Evolutionary conservation across 164 flowering plant genomes (phyloP).

Genomic region (Platanus orientalis): DNA sequence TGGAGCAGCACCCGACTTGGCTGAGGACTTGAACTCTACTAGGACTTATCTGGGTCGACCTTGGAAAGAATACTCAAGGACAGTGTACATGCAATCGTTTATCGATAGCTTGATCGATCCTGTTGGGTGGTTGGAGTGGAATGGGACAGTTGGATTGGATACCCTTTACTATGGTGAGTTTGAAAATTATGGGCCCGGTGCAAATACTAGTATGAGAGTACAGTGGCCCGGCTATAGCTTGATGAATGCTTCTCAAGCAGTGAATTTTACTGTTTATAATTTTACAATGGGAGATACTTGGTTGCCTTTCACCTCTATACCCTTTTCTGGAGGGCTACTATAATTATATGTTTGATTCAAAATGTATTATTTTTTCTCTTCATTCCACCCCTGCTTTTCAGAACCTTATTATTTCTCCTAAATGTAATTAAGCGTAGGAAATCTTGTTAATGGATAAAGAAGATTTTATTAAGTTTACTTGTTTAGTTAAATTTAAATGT

Average conservation of each 20-base stretch:
- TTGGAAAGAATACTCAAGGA: conserved; percentile 50
- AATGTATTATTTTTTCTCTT: too few relatives aligned
- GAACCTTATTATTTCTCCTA: too few relatives aligned
- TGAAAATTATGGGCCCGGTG: conserved; percentile 42
- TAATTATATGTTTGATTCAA: too few relatives aligned
- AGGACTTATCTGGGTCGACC: conserved; percentile 38
- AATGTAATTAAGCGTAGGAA: too few relatives aligned
- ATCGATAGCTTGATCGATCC: too few relatives aligned
- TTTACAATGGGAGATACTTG: conserved; percentile 45
- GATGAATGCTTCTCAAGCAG: conserved; percentile 38
- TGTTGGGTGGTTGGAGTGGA: conserved; percentile 57
- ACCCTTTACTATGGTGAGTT: conserved; percentile 50
- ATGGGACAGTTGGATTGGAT: conserved; percentile 30
- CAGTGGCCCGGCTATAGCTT: conserved; percentile 44
- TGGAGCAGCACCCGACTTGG: conserved; percentile 27
- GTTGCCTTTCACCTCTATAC: conserved; percentile 40
- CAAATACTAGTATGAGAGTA: conserved; percentile 38
- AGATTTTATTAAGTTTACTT: too few relatives aligned
- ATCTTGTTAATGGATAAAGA: too few relatives aligned
- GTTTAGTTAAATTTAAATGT: too few relatives aligned
- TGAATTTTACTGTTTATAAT: conserved; percentile 39
- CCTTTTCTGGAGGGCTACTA: conserved; percentile 35
- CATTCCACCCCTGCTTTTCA: too few relatives aligned
- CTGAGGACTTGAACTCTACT: conserved; percentile 15
- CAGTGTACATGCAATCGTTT: conserved; percentile 44